These are phyloP conservation scores for Closterium sp. DNA, from an alignment of 139 green algal genomes.

Conservation along the genomic window DNA sequence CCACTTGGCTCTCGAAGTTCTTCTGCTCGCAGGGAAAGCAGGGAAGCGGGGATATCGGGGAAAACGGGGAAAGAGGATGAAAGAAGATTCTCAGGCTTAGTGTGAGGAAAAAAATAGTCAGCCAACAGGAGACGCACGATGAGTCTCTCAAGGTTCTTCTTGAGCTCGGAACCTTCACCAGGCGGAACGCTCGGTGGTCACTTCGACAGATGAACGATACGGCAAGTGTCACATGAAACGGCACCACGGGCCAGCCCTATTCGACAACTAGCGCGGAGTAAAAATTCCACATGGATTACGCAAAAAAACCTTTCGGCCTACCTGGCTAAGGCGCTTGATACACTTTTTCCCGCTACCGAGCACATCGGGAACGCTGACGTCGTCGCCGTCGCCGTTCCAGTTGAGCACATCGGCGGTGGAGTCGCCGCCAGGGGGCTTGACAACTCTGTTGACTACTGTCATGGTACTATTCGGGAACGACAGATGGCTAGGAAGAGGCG, in stretches of 20 bases:
- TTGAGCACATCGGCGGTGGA: not conserved
- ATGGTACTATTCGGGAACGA: not conserved
- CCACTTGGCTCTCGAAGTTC: not conserved
- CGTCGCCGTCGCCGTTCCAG: not conserved
- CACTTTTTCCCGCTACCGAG: not conserved
- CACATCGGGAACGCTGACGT: not conserved
- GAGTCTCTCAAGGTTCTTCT: too few species aligned
- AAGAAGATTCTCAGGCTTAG: not conserved
- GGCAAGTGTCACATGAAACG: not conserved
- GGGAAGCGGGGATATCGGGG: not conserved
- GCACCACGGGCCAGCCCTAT: not conserved
- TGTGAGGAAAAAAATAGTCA: not conserved
- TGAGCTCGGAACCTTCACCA: too few species aligned
- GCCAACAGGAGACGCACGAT: too few species aligned
- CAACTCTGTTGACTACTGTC: not conserved
- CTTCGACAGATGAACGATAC: not conserved
- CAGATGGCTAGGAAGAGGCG: not conserved
- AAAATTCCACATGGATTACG: too few species aligned
- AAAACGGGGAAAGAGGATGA: not conserved
- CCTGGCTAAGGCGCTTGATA: not conserved
- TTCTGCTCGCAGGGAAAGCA: not conserved
- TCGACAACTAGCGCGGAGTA: too few species aligned
- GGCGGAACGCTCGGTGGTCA: not conserved
- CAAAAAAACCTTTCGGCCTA: too few species aligned
- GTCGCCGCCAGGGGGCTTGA: not conserved